Evolutionary conservation across 2,329 filamentous ascomycete species (phyloP).

Genomic region (Tolypocladium pustulatum): DNA sequence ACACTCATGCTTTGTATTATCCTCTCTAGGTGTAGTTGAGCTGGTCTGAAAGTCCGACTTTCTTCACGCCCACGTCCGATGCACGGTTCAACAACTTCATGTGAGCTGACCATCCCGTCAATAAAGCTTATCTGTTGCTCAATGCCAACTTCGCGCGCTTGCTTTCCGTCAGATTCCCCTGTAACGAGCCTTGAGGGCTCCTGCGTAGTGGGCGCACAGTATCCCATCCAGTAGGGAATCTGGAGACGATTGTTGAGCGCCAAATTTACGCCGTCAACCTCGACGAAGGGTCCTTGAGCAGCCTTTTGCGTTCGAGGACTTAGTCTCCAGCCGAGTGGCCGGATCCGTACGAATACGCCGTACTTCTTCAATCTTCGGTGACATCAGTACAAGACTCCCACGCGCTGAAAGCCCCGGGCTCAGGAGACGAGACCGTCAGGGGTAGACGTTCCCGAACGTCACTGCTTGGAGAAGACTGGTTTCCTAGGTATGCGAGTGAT

Average conservation of each 20-base stretch:
- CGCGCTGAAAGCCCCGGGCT: not conserved
- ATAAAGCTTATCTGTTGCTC: not conserved
- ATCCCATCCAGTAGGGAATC: too few relatives aligned
- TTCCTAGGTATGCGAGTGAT: not conserved
- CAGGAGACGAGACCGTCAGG: not conserved
- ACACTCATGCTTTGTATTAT: too few relatives aligned
- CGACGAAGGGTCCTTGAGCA: not conserved
- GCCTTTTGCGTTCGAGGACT: not conserved
- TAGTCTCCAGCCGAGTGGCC: not conserved
- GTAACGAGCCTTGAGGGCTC: not conserved
- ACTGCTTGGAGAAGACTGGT: not conserved
- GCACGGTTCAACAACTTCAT: not conserved
- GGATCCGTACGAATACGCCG: not conserved
- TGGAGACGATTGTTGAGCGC: not conserved
- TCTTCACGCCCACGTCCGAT: not conserved
- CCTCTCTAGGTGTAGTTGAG: not conserved
- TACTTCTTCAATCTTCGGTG: not conserved
- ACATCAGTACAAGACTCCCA: not conserved
- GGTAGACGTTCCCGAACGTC: not conserved
- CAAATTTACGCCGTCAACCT: not conserved
- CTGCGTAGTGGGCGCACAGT: not conserved
- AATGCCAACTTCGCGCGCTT: not conserved
- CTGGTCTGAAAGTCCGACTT: not conserved
- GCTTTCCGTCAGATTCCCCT: not conserved
- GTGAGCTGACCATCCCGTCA: not conserved